These are phyloP conservation scores for Russula abietina DNA, from an alignment of 768 basidiomycete species.

Conservation along the genomic window DNA sequence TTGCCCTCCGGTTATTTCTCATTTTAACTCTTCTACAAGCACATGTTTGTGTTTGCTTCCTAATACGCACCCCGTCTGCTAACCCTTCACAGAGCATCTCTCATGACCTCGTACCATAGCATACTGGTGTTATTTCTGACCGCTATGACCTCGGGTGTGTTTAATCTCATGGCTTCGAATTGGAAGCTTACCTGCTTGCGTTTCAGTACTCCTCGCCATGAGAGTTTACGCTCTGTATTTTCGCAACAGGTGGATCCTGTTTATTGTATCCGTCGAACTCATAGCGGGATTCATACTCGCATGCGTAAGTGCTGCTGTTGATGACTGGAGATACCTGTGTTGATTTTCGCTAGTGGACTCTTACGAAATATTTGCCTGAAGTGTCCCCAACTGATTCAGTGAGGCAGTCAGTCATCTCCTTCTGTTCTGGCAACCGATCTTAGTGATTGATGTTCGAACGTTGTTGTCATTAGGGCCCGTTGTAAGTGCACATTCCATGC, in stretches of 20 bases:
- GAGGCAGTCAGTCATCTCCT: not conserved
- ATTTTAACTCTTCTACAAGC: not conserved
- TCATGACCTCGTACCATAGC: not conserved
- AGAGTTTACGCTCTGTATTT: slow-evolving; percentile 29
- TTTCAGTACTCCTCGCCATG: slow-evolving; percentile 25
- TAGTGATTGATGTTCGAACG: not conserved
- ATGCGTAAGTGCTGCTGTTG: slow-evolving; percentile 1
- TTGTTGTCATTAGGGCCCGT: not conserved
- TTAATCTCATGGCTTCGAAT: not conserved
- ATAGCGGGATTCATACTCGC: not conserved
- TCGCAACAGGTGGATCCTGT: slow-evolving; percentile 25
- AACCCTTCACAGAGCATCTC: not conserved
- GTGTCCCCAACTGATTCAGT: not conserved
- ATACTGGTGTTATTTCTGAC: not conserved
- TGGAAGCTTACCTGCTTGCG: not conserved
- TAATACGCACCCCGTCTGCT: not conserved
- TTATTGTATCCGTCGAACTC: slow-evolving; percentile 10
- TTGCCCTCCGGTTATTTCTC: not conserved
- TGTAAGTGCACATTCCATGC: not conserved
- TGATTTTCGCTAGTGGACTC: not conserved
- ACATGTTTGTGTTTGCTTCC: not conserved
- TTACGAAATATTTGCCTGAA: not conserved
- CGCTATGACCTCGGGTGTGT: not conserved
- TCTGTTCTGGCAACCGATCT: not conserved
- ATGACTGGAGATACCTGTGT: not conserved